Base-by-base conservation (phyloP, 805 yeast species). In the Ogataea methanolica region DNA sequence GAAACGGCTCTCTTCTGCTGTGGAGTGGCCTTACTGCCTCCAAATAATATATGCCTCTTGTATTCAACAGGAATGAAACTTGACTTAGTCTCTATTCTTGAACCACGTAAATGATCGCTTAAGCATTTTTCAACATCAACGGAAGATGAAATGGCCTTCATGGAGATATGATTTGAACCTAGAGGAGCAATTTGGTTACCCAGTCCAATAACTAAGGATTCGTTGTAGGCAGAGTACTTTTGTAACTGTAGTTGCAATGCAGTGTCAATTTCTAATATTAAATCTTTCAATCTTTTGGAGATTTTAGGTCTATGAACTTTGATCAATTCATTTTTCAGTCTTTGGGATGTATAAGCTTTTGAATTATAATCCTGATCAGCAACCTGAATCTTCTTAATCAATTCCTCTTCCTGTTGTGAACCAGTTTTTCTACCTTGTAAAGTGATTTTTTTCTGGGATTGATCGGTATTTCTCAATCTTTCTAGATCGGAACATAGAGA, bases 341-440 rank as follows among this genome's bases (percentile, higher is more conserved):
- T 79, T 55, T 85, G 83, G 31, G 94, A 86, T 2, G 79, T 69
- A 38, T 82, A 77, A 5, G 90, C 96, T 59, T 79, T 85, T 58
- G 78, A 80, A 63, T 83, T 82, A 69, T 89, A 94, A 53, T 94
- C 99, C 45, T 79, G 76, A 65, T 94, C 97, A 0, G 97, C 95
- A 46, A 73, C 68, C 54, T 85, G 88, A 41, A 94, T 88, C 61
- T 92, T 91, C 46, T 83, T 71, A 51, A 78, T 81, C 17, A 92
- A 71, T 43, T 91, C 96, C 61, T 92, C 98, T 62, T 94, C 98
- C 62, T 84, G 87, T 68, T 92, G 97, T 44, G 83, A 85, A 1
- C 86, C 81, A 0, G 90, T 82, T 55, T 84, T 85, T 37, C 88
- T 79, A 50, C 86, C 85, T 61, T 88, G 88, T 62, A 94, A 75